phyloP scores from a whole-genome alignment of 345 rosid genomes.

The Brassica carinata region DNA sequence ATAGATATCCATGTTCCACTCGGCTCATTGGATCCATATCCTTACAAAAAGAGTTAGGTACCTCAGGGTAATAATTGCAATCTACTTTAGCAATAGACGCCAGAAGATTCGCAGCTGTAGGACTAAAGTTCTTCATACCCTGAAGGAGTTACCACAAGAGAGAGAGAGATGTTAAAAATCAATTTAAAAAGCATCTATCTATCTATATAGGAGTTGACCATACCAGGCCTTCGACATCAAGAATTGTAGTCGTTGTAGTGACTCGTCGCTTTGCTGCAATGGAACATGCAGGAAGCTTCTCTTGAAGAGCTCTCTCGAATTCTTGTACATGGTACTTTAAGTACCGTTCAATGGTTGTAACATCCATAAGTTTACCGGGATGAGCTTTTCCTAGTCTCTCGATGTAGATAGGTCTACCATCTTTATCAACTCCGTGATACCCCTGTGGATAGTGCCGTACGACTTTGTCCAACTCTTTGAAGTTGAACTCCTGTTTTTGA shows the following conservation, averaged over 20 bases:
- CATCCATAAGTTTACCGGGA: constrained; percentile 82
- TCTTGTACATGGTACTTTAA: constrained; percentile 93
- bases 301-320: constrained; percentile 81
- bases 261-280: constrained; percentile 75
- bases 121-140: constrained; percentile 89
- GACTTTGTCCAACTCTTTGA: constrained; percentile 88
- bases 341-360: constrained; percentile 80
- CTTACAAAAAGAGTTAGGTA: constrained; percentile 30
- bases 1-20: constrained; percentile 19
- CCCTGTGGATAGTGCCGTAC: constrained; percentile 87
- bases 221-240: constrained; percentile 94
- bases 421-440: constrained; percentile 92
- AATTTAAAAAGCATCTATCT: not conserved
- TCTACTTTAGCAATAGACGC: constrained; percentile 78
- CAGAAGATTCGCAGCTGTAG: constrained; percentile 79
- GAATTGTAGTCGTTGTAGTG: constrained; percentile 79
- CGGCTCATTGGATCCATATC: constrained; percentile 8
- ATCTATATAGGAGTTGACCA: not conserved
- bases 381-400: constrained; percentile 93
- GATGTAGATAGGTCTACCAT: constrained; percentile 88
- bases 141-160: constrained; percentile 34
- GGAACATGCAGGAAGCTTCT: constrained; percentile 91
- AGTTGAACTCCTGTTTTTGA: constrained; percentile 63
- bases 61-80: constrained; percentile 90
- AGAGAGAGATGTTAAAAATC: not conserved